A percentile compares a stretch with the other conserved stretches of the same genome.
Conservation (phyloP, 441 rosid genomes). For the Cnidoscolus chayamansa region DNA sequence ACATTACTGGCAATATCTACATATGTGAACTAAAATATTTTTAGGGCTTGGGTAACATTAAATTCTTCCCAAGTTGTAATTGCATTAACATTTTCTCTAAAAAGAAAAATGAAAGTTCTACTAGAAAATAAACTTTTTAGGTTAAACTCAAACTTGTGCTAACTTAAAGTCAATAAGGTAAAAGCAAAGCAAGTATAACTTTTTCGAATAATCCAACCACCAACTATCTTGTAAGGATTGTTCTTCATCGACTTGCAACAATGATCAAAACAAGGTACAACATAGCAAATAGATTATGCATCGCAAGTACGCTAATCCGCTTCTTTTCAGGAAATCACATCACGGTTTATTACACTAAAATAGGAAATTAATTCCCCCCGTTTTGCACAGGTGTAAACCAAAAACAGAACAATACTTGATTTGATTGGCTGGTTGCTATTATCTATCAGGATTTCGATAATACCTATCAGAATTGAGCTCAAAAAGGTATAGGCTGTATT, state of each 20-base stretch:
- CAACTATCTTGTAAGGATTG: background rate
- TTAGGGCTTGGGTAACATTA: background rate
- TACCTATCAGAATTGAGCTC: background rate
- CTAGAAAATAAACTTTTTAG: background rate
- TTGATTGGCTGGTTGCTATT: background rate
- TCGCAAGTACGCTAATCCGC: background rate
- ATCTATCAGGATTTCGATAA: background rate
- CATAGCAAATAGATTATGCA: background rate
- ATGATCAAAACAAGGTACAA: background rate
- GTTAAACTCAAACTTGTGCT: background rate
- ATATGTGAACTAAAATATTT: background rate
- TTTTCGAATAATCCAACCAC: background rate
- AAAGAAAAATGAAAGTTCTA: background rate
- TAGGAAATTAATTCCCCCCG: background rate
- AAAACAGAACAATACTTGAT: background rate
- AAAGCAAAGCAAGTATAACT: conserved; percentile 1
- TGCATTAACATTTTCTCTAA: background rate
- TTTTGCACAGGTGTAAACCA: background rate
- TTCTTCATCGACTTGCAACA: conserved; percentile 5
- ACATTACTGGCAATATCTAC: background rate
- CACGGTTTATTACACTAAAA: background rate
- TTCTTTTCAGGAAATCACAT: background rate
- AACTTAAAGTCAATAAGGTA: conserved; percentile 9
- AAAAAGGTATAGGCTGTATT: background rate
- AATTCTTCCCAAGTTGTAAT: background rate